Base-by-base conservation (phyloP, 148 eudicot species). In the Simmondsia chinensis region DNA sequence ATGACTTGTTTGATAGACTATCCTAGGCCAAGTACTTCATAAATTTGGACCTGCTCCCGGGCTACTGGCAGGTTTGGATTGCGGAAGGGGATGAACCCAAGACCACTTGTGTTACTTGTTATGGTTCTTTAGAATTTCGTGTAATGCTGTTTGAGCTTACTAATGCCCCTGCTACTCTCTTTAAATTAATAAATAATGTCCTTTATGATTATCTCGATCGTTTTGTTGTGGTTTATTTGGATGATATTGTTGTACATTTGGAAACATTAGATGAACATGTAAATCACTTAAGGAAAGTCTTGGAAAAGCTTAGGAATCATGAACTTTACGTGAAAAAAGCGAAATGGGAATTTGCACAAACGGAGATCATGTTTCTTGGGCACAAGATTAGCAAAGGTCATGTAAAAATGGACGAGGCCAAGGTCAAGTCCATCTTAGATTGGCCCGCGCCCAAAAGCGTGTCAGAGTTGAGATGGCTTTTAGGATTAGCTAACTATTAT, bases 1-100 rank as follows among this genome's bases (percentile, higher is more conserved):
- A n/a, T n/a, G n/a, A 33, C 26, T 20, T 33, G 15, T 36, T 50
- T 20, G 54, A 50, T 24, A 19, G 13, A 3, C 3, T 50, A 11
- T 21, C 28, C 1, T 19, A 25, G 20, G 29, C 54, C 2, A 15
- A 3, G 0, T 50, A 20, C 16, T 50, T 17, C 42, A 38, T 18
- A 13, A 38, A 38, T 13, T 17, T 38, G 8, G 16, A 38, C 13
- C 15, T 38, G 13, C 2, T 13, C 2, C 15, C 42, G 2, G 1
- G 42, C 2, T 38, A 38, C 15, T 38, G 42, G 42, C 20, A 38
- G 16, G 42, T 3, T 2, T 5, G 42, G 1, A 21, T 50, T 19
- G 28, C 18, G 0, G 54, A 33, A 36, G 27, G 43, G 0, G 29
- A 50, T 34, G 54, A 50, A 43, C n/a, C 20, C 6, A 22, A 50